Percentiles rank a stretch among this genome's conserved stretches.
These are phyloP conservation scores for Phytophthora pistaciae DNA, from an alignment of 352 stramenopile species.

Conservation along the genomic window DNA sequence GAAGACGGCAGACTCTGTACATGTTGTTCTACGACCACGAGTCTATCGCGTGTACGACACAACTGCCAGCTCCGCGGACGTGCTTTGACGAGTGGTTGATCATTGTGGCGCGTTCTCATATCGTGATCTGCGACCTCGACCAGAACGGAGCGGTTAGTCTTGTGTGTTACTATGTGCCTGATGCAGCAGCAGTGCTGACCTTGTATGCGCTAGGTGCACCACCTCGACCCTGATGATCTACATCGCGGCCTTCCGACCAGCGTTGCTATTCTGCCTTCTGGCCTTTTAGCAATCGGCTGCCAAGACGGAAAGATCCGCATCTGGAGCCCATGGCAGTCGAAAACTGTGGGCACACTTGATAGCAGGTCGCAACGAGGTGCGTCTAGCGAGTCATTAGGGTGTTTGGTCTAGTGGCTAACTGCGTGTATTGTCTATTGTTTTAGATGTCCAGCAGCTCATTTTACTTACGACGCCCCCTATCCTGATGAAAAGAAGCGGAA, in stretches of 20 bases:
- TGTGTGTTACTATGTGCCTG: background rate
- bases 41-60: slow-evolving; percentile 55
- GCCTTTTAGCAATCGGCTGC: slow-evolving; percentile 77
- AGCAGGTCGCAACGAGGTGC: slow-evolving; percentile 60
- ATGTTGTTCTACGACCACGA: slow-evolving; percentile 88
- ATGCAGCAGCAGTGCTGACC: background rate
- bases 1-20: slow-evolving; percentile 45
- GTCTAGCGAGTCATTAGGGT: background rate
- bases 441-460: slow-evolving; percentile 77
- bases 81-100: slow-evolving; percentile 84
- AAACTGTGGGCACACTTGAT: slow-evolving; percentile 71
- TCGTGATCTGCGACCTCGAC: slow-evolving; percentile 80
- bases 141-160: slow-evolving; percentile 57
- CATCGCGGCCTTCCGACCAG: slow-evolving; percentile 68
- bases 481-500: slow-evolving; percentile 43
- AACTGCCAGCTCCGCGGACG: slow-evolving; percentile 44
- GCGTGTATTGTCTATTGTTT: background rate
- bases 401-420: background rate
- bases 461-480: slow-evolving; percentile 59
- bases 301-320: slow-evolving; percentile 81
- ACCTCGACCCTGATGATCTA: slow-evolving; percentile 60
- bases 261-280: slow-evolving; percentile 66
- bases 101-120: slow-evolving; percentile 62
- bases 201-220: slow-evolving; percentile 30
- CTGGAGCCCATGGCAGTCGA: slow-evolving; percentile 69